These are phyloP conservation scores for thale cress (Arabidopsis thaliana) DNA, from an alignment of 345 rosid species.

Conservation along the genomic window TAIR10.1 NC_003075.7:17362001-17362500, in stretches of 20 bases:
- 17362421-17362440: not conserved
- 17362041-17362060: constrained; percentile 40
- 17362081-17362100: constrained; percentile 24
- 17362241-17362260: constrained; percentile 5
- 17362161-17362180: constrained; percentile 28
- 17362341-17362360: too few relatives aligned
- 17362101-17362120: not conserved
- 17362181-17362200: constrained; percentile 18
- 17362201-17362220: constrained; percentile 32
- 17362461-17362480: not conserved
- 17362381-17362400: too few relatives aligned
- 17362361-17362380: too few relatives aligned
- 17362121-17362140: not conserved
- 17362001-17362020: constrained; percentile 38
- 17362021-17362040: constrained; percentile 24
- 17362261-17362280: constrained; percentile 1
- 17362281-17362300: not conserved
- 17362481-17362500: not conserved
- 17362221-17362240: not conserved
- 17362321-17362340: too few relatives aligned
- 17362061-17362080: constrained; percentile 24
- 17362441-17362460: not conserved
- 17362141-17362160: not conserved
- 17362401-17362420: not conserved
- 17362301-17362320: too few relatives aligned